Evolutionary conservation across 202 grass and related monocot genomes (phyloP).

Genomic region (Zizania palustris): DNA sequence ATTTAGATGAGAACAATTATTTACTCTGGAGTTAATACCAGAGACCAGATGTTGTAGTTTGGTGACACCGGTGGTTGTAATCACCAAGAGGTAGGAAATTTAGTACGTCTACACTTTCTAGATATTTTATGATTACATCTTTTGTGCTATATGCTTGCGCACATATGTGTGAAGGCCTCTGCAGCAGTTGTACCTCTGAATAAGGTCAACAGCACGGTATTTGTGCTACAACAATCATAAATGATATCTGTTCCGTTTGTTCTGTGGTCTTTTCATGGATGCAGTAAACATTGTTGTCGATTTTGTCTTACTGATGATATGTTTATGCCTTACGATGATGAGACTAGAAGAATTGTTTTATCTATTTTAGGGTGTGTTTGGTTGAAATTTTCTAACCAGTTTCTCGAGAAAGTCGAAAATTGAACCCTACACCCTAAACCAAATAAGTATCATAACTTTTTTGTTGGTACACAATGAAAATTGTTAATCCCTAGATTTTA

Average conservation of each 20-base stretch:
- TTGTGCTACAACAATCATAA: background rate
- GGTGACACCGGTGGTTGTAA: background rate
- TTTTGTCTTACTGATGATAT: constrained; percentile 1
- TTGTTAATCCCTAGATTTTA: no score
- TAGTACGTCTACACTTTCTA: background rate
- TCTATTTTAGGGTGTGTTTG: no score
- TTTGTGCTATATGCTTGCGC: background rate
- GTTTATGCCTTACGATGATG: background rate
- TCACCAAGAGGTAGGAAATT: background rate
- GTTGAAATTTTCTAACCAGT: no score
- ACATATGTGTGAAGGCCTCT: background rate
- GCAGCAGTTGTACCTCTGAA: constrained; percentile 9
- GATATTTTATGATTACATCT: constrained; percentile 24
- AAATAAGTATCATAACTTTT: no score
- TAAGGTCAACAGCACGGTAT: background rate
- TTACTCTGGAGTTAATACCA: background rate
- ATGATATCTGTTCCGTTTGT: background rate
- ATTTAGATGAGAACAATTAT: constrained; percentile 11
- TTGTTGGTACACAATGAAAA: no score
- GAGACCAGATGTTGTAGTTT: constrained; percentile 3
- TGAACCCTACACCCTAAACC: no score
- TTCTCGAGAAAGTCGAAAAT: no score
- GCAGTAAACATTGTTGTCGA: background rate
- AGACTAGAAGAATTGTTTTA: background rate
- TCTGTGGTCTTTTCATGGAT: background rate